A percentile compares a stretch with the other conserved stretches of the same genome.
Evolutionary conservation across 2,329 filamentous ascomycete species (phyloP).

Genomic region (Paraphaeosphaeria sporulosa): DNA sequence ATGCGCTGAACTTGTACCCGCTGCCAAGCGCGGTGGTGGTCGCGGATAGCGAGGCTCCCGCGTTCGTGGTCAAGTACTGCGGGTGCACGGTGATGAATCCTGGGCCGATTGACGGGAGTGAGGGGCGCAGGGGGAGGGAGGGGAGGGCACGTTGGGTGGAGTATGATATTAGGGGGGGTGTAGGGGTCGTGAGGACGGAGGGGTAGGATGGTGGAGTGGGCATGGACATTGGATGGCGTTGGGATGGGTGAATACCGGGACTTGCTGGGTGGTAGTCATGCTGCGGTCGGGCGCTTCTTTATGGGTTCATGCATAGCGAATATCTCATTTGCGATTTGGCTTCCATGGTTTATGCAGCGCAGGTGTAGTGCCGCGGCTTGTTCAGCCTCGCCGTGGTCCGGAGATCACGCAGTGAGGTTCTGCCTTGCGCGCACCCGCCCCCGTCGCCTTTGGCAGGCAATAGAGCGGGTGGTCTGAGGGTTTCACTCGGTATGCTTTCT

Average conservation of each 20-base stretch:
- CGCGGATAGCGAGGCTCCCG: conserved; percentile 79
- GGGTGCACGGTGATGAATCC: conserved; percentile 97
- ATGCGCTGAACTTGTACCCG: conserved; percentile 82
- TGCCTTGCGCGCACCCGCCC: too few species aligned
- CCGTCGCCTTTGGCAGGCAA: too few species aligned
- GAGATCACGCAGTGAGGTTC: too few species aligned
- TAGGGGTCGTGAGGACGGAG: conserved; percentile 37
- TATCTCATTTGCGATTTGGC: too few species aligned
- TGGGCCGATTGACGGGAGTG: conserved; percentile 69
- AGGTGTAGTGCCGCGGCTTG: too few species aligned
- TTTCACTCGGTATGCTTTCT: too few species aligned
- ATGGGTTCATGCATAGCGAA: too few species aligned
- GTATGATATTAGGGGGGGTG: conserved; percentile 62
- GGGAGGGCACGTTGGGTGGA: conserved; percentile 82
- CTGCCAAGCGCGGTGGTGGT: conserved; percentile 84
- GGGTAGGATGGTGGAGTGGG: conserved; percentile 16
- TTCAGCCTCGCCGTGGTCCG: too few species aligned
- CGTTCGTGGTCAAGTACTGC: conserved; percentile 91
- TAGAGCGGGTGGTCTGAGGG: too few species aligned
- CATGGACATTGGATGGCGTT: neutral
- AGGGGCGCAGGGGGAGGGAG: conserved; percentile 69
- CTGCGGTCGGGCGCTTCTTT: too few species aligned
- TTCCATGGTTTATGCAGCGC: too few species aligned
- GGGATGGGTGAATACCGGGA: neutral
- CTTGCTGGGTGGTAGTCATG: too few species aligned